Evolutionary conservation across 768 basidiomycete species (phyloP), one percentile per base, ranked within the genome.

Genomic region (Mycena polygramma): DNA sequence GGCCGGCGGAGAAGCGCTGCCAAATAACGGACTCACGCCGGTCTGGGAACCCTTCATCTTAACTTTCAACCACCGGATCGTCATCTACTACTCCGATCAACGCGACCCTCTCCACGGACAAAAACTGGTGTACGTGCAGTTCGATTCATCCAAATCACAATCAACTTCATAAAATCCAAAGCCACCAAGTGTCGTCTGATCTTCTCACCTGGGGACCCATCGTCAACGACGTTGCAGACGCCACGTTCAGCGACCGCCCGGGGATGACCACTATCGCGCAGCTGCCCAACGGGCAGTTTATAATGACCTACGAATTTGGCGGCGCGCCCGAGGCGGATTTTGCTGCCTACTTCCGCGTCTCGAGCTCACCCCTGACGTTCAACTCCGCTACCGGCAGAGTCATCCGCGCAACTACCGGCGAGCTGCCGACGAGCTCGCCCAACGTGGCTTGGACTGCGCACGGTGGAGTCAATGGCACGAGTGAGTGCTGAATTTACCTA

Each of bases 31-130:
- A 13, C 43, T 43, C 19, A 74, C 75, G 10, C 73, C 73, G 14
- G 75, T 75, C 8, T 75, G 75, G 75, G 75, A 75, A 53, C 73
- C 73, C 2, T 76, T 71, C 69, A 55, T 76, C 46, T 58, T 73
- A 60, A 68, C 66, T 22, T 70, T 48, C 53, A 59, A 71, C 51
- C 62, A 71, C 52, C 70, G 73, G 43, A 62, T 76, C 35, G 73
- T 74, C 35, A 24, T 75, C 3, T 75, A 63, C 51, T 75, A 74
- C 58, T 75, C 75, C 19, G 75, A 75, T 45, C 75, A 75, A 49
- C 68, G 75, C 10, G 75, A 75, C 62, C 73, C 75, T 39, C 53
- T 36, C 22, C 67, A 73, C 54, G 75, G 75, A 11, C 73, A 76
- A 63, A 75, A 76, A 49, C 35, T 73, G n/a, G 71, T 49, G 68